These are phyloP conservation scores for Yamadazyma epiphylla DNA, from an alignment of 1,139 yeast species.

Conservation along the genomic window DNA sequence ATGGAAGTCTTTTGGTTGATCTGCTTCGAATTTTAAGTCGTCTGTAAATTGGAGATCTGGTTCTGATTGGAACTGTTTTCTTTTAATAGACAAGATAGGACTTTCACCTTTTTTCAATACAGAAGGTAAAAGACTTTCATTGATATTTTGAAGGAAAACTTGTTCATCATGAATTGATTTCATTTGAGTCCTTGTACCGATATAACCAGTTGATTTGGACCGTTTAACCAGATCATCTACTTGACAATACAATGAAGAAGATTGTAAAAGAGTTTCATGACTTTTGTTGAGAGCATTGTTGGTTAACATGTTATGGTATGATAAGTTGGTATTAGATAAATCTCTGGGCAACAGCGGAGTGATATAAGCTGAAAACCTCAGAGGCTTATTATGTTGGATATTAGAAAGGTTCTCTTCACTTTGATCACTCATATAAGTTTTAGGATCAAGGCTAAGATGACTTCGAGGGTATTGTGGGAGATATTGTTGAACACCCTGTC, in stretches of 20 bases:
- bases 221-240: slow-evolving; percentile 13
- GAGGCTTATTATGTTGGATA: background rate
- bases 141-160: slow-evolving; percentile 26
- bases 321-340: no score
- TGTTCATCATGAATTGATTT: slow-evolving; percentile 32
- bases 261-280: slow-evolving; percentile 11
- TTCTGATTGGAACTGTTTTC: slow-evolving; percentile 16
- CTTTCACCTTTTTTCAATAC: slow-evolving; percentile 33
- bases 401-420: no score
- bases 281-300: no score
- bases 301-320: no score
- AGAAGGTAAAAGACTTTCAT: slow-evolving; percentile 33
- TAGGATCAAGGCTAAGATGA: no score
- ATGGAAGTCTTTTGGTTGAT: slow-evolving; percentile 1
- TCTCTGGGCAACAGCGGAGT: no score
- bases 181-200: slow-evolving; percentile 13
- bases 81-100: slow-evolving; percentile 24
- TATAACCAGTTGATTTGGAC: slow-evolving; percentile 24
- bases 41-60: no score
- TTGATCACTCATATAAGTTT: no score
- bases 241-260: slow-evolving; percentile 8
- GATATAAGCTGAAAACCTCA: no score
- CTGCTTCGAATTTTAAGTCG: background rate
- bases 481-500: no score
- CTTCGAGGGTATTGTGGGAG: no score